Conservation (phyloP, 306 rosid species). For the Nissolia schottii region DNA sequence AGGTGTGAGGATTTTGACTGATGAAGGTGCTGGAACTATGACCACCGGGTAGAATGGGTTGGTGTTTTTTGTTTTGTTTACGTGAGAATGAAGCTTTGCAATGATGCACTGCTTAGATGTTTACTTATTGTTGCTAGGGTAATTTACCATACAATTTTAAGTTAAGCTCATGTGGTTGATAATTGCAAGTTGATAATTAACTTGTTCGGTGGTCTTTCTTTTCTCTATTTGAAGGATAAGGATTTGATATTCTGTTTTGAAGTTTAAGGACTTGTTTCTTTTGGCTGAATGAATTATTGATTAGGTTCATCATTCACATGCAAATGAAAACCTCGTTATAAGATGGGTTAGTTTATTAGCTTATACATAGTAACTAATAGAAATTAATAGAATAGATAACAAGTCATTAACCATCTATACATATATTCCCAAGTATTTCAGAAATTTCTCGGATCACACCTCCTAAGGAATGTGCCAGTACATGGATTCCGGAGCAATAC, state of each 20-base stretch:
- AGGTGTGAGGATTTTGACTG: slow-evolving; percentile 80
- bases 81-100: background rate
- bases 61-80: background rate
- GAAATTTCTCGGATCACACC: too few species aligned
- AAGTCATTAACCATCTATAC: too few species aligned
- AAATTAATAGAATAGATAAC: too few species aligned
- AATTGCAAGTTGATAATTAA: background rate
- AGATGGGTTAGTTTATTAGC: too few species aligned
- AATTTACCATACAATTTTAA: background rate
- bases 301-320: background rate
- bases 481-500: too few species aligned
- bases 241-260: background rate
- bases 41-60: slow-evolving; percentile 45
- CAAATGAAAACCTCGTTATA: background rate
- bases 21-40: slow-evolving; percentile 95
- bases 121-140: background rate
- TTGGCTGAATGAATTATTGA: background rate
- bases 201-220: background rate
- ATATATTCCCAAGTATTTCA: too few species aligned
- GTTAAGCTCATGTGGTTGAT: background rate
- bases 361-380: too few species aligned
- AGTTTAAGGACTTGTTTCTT: background rate
- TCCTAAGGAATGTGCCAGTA: too few species aligned
- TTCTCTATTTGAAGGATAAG: background rate
- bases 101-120: background rate